Percentiles rank a stretch among this genome's conserved stretches.
These are phyloP conservation scores for Schrenkiella parvula DNA, from an alignment of 345 rosid species.

Conservation along the genomic window DNA sequence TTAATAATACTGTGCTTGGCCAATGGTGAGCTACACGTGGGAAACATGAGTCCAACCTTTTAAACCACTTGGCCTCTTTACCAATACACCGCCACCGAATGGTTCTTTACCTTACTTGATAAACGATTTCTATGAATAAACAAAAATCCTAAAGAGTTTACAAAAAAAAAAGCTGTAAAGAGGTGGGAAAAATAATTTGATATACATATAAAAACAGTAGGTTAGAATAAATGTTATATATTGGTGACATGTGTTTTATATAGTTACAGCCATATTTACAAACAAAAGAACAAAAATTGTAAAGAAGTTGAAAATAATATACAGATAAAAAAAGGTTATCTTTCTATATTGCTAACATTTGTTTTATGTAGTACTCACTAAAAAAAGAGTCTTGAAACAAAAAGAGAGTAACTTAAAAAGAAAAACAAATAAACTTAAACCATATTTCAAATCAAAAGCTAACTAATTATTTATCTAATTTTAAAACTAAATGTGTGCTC, in stretches of 20 bases:
- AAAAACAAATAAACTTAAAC: too few species aligned
- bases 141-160: not conserved
- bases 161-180: too few species aligned
- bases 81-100: conserved; percentile 18
- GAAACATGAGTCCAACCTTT: conserved; percentile 21
- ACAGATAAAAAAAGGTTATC: not conserved
- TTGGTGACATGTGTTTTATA: not conserved
- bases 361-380: not conserved
- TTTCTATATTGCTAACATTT: not conserved
- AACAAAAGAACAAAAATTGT: too few species aligned
- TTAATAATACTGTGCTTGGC: not conserved
- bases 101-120: not conserved
- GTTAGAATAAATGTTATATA: not conserved
- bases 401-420: too few species aligned
- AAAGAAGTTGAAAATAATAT: not conserved
- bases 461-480: too few species aligned
- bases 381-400: not conserved
- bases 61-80: conserved; percentile 10
- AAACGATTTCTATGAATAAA: not conserved
- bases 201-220: not conserved
- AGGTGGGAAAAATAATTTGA: not conserved
- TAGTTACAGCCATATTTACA: too few species aligned
- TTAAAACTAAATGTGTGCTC: too few species aligned
- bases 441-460: too few species aligned
- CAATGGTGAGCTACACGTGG: conserved; percentile 20